These are phyloP conservation scores for Leccinum fallax DNA, from an alignment of 1,284 basidiomycete species.

Conservation along the genomic window DNA sequence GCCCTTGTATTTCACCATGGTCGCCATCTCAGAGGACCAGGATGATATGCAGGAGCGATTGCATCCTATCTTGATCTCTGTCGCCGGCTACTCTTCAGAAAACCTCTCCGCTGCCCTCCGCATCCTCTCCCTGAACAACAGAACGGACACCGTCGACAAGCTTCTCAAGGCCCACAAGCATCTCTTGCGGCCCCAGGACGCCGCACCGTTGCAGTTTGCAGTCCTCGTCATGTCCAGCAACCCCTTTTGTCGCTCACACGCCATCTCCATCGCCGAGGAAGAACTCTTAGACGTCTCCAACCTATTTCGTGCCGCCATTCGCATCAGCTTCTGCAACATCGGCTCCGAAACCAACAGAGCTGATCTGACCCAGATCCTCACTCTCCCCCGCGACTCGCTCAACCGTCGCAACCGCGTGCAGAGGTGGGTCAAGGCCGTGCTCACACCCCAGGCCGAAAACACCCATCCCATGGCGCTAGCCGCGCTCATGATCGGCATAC, in stretches of 20 bases:
- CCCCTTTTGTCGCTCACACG: constrained; percentile 34
- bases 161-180: constrained; percentile 51
- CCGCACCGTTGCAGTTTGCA: constrained; percentile 46
- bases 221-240: constrained; percentile 41
- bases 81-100: constrained; percentile 52
- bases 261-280: constrained; percentile 31
- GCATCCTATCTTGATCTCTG: constrained; percentile 38
- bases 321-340: constrained; percentile 50
- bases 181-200: constrained; percentile 60
- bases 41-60: constrained; percentile 37
- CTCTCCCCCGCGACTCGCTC: constrained; percentile 40
- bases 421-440: constrained; percentile 53
- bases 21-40: constrained; percentile 40
- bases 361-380: constrained; percentile 49
- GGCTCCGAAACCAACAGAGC: constrained; percentile 40
- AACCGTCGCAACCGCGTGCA: constrained; percentile 49
- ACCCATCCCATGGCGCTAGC: constrained; percentile 60
- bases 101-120: constrained; percentile 55
- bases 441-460: constrained; percentile 42
- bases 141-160: constrained; percentile 37
- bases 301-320: constrained; percentile 45
- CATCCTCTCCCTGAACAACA: constrained; percentile 45
- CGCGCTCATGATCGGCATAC: constrained; percentile 69
- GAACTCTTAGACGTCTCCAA: constrained; percentile 51
- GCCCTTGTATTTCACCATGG: constrained; percentile 46